Evolutionary conservation across 2,329 filamentous ascomycete genomes (phyloP), one percentile per base, ranked within the genome.

Genomic region (Pestalotiopsis sp.): DNA sequence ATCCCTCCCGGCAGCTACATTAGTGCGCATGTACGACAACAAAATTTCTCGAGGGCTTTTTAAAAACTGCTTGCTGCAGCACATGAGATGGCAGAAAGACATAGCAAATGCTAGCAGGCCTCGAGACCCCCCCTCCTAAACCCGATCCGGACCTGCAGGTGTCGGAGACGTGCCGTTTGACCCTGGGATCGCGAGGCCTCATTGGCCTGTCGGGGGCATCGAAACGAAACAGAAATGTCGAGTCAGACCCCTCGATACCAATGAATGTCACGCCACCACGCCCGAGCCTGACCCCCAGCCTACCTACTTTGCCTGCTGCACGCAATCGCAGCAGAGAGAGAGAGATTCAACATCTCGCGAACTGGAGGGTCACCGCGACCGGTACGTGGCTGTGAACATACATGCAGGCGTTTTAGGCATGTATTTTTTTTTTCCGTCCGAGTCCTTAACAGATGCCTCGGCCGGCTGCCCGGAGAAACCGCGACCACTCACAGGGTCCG

Each of bases 171-270:
- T 66, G 64, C 64, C 52, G 64, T 66, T 31, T 20, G 49, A 66
- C 39, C 64, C 38, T 17, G 14, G 31, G 12, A 13, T 17, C 64
- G n/a, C 14, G 25, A 2, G 27, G 52, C 25, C 31, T 23, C 20
- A 66, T 66, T 66, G 64, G 64, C 25, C 27, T 31, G 27, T 38
- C 27, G 38, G 17, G 9, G 45, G n/a, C 17, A 23, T 45, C 25
- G 52, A 66, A 66, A 66, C 64, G 64, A 66, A 66, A 66, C 64
- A 60, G 41, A 31, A 31, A 31, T 31, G 17, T 38, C 41, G 64
- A 59, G 64, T 66, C 64, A 66, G 64, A 56, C 49, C 64, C 27
- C 36, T 56, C 64, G 20, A 60, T 14, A 17, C 64, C 64, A 66
- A 66, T 66, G 56, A 45, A 31, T 41, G 64, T 45, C 20, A 25